Conservation (phyloP, 2,329 filamentous ascomycete species). For the Paraphoma chrysanthemicola region DNA sequence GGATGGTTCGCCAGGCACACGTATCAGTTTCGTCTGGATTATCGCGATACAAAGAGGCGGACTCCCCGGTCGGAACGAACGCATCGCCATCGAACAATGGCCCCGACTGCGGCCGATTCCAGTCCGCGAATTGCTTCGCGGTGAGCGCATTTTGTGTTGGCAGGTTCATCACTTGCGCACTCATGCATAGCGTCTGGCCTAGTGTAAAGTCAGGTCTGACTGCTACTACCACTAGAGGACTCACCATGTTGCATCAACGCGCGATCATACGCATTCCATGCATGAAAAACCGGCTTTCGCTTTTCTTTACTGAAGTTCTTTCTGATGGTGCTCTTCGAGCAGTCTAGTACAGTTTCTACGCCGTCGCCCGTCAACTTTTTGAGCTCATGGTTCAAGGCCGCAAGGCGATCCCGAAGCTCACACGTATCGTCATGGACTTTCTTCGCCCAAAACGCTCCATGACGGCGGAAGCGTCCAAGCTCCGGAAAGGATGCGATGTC, state of each 20-base stretch:
- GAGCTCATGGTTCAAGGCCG: slow-evolving; percentile 1
- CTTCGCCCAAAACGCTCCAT: slow-evolving; percentile 8
- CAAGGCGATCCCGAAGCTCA: neutral
- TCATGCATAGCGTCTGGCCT: slow-evolving; percentile 12
- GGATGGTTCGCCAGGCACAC: slow-evolving; percentile 6
- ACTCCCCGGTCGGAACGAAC: slow-evolving; percentile 14
- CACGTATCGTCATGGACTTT: slow-evolving; percentile 12
- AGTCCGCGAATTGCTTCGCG: slow-evolving; percentile 1
- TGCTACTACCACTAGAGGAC: neutral
- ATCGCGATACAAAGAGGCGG: slow-evolving; percentile 3
- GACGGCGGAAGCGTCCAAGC: slow-evolving; percentile 5
- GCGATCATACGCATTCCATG: slow-evolving; percentile 7
- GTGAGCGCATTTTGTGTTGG: slow-evolving; percentile 8
- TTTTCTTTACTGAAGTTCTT: neutral
- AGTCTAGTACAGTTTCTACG: slow-evolving; percentile 7
- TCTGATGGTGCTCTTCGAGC: slow-evolving; percentile 1
- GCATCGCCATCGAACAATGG: slow-evolving; percentile 5
- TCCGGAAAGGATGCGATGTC: slow-evolving; percentile 7
- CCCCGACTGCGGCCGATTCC: neutral
- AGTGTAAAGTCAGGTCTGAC: neutral
- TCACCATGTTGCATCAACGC: slow-evolving; percentile 7
- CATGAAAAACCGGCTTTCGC: neutral
- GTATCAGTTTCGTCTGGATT: slow-evolving; percentile 3
- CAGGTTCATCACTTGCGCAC: slow-evolving; percentile 10
- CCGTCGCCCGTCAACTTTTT: neutral